Base-by-base conservation (phyloP, 495 filamentous ascomycete species). In the Saxispiralis lemnorum region DNA sequence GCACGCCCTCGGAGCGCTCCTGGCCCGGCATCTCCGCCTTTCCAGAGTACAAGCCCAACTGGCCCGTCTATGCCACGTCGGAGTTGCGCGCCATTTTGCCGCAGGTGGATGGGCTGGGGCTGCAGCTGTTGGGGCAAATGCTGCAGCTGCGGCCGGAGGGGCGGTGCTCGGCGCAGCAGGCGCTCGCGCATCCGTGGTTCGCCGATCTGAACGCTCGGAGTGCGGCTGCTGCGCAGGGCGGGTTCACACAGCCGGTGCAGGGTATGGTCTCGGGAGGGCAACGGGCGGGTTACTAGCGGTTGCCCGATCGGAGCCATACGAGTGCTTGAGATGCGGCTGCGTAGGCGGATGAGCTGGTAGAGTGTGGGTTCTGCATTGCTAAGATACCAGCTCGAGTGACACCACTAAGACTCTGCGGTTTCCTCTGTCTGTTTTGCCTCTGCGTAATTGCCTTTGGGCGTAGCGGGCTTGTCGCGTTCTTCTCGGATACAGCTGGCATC, bases 1-100 rank as follows among this genome's bases (percentile, higher is more conserved):
- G 87, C 31, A 95, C 87, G 1, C 87, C 87, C 0, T 87, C 81
- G 0, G 87, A 94, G 59, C 73, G 83, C 37, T 82, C 81, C 2
- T 96, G 87, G 87, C 87, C 87, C 1, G 84, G 84, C 3, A 86
- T 96, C 57, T 77, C 75, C 18, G 71, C 78, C 54, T 87, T 88
- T 55, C 84, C 86, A 6, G 89, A 97, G 59, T 96, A 96, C 71
- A 92, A 93, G 66, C 69, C 77, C 20, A 88, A 75, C 39, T 92
- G 88, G 67, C 88, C 88, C 49, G 78, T 93, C 56, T 97, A 85
- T 56, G 80, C 84, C n/a, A 96, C 92, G 2, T 87, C 94, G 59
- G 82, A 89, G 52, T 66, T 96, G 31, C 65, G 79, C 15, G 67
- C 75, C 39, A 89, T 96, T 46, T 63, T 97, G 19, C 88, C 86